Evolutionary conservation across 345 rosid genomes (phyloP).

Genomic region (Hevea brasiliensis): DNA sequence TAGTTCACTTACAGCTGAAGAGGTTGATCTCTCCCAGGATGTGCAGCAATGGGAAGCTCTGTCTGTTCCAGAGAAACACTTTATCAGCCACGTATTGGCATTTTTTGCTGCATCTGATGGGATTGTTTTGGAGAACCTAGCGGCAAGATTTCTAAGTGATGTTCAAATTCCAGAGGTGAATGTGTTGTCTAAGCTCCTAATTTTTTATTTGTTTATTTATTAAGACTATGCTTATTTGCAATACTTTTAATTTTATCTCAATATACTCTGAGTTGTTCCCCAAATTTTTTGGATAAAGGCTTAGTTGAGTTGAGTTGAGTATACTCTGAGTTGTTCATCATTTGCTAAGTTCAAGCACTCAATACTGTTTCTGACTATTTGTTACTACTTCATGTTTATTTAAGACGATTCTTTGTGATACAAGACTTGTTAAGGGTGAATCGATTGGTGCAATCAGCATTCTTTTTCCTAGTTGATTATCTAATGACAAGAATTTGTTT

Average conservation of each 20-base stretch:
- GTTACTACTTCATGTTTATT: not conserved
- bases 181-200: not conserved
- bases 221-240: not conserved
- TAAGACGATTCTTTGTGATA: not conserved
- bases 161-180: conserved; percentile 84
- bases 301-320: no score
- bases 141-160: conserved; percentile 82
- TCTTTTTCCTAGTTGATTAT: conserved; percentile 13
- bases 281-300: no score
- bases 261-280: not conserved
- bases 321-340: not conserved
- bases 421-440: conserved; percentile 5
- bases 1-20: conserved; percentile 63
- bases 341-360: not conserved
- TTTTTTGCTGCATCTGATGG: conserved; percentile 96
- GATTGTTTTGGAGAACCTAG: conserved; percentile 85
- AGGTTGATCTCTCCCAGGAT: conserved; percentile 89
- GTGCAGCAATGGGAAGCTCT: conserved; percentile 70
- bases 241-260: not conserved
- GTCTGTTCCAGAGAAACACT: conserved; percentile 69
- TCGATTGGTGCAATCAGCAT: not conserved
- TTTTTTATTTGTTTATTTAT: not conserved
- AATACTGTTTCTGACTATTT: not conserved
- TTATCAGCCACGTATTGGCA: conserved; percentile 76
- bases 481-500: conserved; percentile 21